These are phyloP conservation scores for Citrullus mucosospermus DNA, from an alignment of 306 rosid genomes.

Conservation along the genomic window DNA sequence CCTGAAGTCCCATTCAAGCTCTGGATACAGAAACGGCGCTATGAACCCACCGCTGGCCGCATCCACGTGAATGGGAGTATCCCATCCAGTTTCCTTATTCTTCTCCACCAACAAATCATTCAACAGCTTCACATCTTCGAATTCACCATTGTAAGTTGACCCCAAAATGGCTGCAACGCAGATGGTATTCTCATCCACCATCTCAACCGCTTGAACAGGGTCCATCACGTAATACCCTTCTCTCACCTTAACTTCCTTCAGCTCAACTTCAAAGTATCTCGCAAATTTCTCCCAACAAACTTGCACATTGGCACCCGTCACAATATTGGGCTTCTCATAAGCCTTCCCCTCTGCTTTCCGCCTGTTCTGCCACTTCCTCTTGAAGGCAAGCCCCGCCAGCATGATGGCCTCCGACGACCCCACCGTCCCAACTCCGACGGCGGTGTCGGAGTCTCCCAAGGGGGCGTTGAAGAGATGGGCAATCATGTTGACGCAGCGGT, in stretches of 20 bases:
- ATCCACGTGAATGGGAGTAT: constrained; percentile 70
- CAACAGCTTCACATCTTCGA: constrained; percentile 65
- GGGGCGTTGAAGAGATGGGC: constrained; percentile 55
- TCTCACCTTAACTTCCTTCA: constrained; percentile 53
- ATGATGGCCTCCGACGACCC: constrained; percentile 87
- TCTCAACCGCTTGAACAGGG: constrained; percentile 51
- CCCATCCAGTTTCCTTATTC: constrained; percentile 64
- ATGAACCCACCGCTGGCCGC: constrained; percentile 81
- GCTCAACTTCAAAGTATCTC: constrained; percentile 57
- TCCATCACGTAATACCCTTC: constrained; percentile 81
- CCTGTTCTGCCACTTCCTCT: constrained; percentile 65
- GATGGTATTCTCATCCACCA: constrained; percentile 77
- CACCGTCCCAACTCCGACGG: constrained; percentile 53
- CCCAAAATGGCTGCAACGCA: constrained; percentile 80
- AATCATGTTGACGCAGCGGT: constrained; percentile 70
- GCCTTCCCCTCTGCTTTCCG: constrained; percentile 26
- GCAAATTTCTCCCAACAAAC: constrained; percentile 88
- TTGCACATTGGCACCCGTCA: constrained; percentile 68
- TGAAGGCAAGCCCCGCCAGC: constrained; percentile 80
- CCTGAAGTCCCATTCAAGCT: constrained; percentile 75
- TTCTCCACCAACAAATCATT: constrained; percentile 44
- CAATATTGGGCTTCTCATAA: constrained; percentile 49
- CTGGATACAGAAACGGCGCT: constrained; percentile 70
- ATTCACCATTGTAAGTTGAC: constrained; percentile 70
- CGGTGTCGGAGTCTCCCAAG: constrained; percentile 34